Conservation (phyloP, 805 yeast species). For the Phaffomyces opuntiae region DNA sequence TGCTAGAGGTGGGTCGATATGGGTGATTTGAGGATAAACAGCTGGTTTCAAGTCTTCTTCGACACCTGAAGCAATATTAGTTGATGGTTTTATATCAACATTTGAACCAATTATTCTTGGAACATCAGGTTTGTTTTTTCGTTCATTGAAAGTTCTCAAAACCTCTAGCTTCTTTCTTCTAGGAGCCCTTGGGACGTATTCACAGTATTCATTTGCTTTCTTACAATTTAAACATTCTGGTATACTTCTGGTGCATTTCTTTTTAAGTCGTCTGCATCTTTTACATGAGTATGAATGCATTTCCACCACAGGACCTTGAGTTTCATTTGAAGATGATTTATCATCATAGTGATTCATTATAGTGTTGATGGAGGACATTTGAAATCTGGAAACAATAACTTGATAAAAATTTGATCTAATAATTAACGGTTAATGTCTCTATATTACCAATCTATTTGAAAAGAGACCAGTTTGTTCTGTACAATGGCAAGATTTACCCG, state of each 20-base stretch:
- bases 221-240: slow-evolving; percentile 40
- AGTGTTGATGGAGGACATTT: slow-evolving; percentile 1
- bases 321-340: background rate
- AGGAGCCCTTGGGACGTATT: slow-evolving; percentile 37
- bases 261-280: slow-evolving; percentile 42
- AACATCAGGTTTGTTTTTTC: slow-evolving; percentile 1
- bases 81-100: background rate
- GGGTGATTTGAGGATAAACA: too few relatives aligned
- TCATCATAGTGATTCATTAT: slow-evolving; percentile 2
- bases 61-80: background rate
- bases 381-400: too few relatives aligned
- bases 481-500: too few relatives aligned
- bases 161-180: slow-evolving; percentile 30
- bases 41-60: too few relatives aligned
- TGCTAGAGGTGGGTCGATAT: too few relatives aligned
- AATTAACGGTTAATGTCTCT: too few relatives aligned
- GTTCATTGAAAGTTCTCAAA: slow-evolving; percentile 22
- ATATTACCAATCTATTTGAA: too few relatives aligned
- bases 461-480: too few relatives aligned
- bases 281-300: slow-evolving; percentile 33
- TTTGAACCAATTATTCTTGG: background rate
- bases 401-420: too few relatives aligned
- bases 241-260: slow-evolving; percentile 38
- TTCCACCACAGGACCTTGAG: background rate
- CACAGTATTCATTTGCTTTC: slow-evolving; percentile 32